Percentiles rank a stretch among this genome's conserved stretches.
Conservation (phyloP, 179 eudicot species). For the Vitellaria paradoxa region DNA sequence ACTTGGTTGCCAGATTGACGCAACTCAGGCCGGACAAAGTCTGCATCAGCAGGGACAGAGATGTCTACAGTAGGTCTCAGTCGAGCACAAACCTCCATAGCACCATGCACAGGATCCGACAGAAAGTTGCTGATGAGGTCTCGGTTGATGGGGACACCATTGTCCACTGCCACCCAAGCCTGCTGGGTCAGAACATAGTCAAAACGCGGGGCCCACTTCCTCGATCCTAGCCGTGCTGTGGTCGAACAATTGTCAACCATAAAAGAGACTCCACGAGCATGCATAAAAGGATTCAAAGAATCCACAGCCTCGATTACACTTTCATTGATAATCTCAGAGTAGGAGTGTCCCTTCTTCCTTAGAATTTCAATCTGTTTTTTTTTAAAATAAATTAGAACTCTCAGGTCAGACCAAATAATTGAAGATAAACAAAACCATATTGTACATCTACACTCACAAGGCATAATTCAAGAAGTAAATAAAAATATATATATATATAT, state of each 20-base stretch:
- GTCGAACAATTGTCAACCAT: constrained; percentile 99
- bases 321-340: constrained; percentile 95
- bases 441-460: neutral
- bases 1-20: constrained; percentile 52
- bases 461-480: neutral
- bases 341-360: constrained; percentile 98
- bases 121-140: constrained; percentile 93
- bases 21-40: constrained; percentile 95
- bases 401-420: neutral
- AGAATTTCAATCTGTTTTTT: constrained; percentile 70
- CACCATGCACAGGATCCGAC: constrained; percentile 84
- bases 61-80: constrained; percentile 95
- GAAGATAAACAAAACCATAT: neutral
- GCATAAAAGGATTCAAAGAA: constrained; percentile 98
- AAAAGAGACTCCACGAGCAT: constrained; percentile 94
- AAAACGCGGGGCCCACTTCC: constrained; percentile 98
- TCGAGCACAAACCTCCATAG: constrained; percentile 83
- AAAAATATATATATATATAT: too few species aligned
- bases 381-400: neutral
- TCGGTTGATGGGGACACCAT: constrained; percentile 57
- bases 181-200: constrained; percentile 91
- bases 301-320: constrained; percentile 97
- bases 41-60: constrained; percentile 99
- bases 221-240: constrained; percentile 90
- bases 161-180: constrained; percentile 85